Evolutionary conservation across 2,329 filamentous ascomycete genomes (phyloP), one percentile per base, ranked within the genome.

Genomic region (Biscogniauxia sp.): DNA sequence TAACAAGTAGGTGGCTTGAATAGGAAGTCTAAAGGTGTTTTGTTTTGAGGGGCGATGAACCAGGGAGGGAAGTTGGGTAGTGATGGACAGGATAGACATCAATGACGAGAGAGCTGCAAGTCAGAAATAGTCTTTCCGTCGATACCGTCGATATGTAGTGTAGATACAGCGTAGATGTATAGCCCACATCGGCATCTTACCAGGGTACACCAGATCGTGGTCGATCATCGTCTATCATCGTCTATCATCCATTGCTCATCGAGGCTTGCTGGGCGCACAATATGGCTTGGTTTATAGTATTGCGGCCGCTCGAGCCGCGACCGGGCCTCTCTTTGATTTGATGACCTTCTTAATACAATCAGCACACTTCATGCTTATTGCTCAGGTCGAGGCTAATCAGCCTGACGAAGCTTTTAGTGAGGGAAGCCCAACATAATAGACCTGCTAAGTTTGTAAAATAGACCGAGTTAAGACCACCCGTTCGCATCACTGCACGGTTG

Each of bases 221-320:
- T 45, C 55, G 63, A 61, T 58, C 60, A 55, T 60, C 20, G 58
- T 49, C 41, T 45, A 51, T 61, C 55, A 51, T 53, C 61, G 59
- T 58, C 53, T 57, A 56, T 28, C 15, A 45, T 45, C 28, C 28
- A 32, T 32, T 45, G 37, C 37, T 45, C 20, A 28, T 20, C 45
- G 55, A 45, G 59, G 32, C 59, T 59, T 61, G n/a, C 9, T 20
- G 13, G 25, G 9, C 52, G 5, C 17, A 54, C 9, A 32, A 32
- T 32, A 37, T 54, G 52, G 15, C 37, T 45, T 54, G 25, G 26
- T 20, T n/a, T 32, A 54, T 20, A 59, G 53, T 55, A 60, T 66
- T 60, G 62, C 62, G 64, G 61, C 64, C 62, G 62, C 62, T 60
- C 64, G 53, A 66, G 64, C 64, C 59, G 61, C 59, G 59, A 64